Base-by-base conservation (phyloP, 2,329 filamentous ascomycete species). In the Aspergillus costaricaensis region DNA sequence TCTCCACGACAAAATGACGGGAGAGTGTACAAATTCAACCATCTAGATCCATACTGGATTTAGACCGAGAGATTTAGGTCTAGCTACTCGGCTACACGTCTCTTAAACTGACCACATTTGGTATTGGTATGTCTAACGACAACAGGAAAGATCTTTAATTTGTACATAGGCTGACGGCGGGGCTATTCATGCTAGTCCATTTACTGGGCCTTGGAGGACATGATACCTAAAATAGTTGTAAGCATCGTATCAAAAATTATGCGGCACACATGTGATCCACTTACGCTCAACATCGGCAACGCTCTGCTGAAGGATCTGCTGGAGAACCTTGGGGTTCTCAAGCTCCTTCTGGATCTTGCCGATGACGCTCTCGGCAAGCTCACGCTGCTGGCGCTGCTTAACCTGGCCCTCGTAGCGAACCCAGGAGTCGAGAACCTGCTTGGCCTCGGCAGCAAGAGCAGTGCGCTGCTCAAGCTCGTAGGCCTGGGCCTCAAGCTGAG, bases 301-400 rank as follows among this genome's bases (percentile, higher is more conserved):
- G 80, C 92, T 96, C 86, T 99, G 95, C 83, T 95, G 90, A 72
- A 99, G 88, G 75, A 99, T 97, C 84, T 97, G 92, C 86, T 97
- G 92, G 73, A 99, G 88, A 69, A 89, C 86, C 88, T 93, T 98
- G 79, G 96, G 95, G 86, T 91, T 97, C 86, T 97, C 91, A 61
- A 99, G 88, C 86, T 98, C 94, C 88, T 98, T 98, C 81, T 91
- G 89, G 77, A 98, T 95, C 88, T 97, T 99, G 85, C 90, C 88
- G 75, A 99, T 98, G 80, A 99, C 85, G 79, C 83, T 87, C 77
- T 96, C 88, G 67, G 95, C 92, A 68, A 99, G 88, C 86, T 99
- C 95, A 81, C 86, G 89, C 87, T 99, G 95, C 85, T 99, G 92
- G 79, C 95, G 90, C 85, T 94, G 90, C 91, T 98, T 99, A 76